Base-by-base conservation (phyloP, 2,329 filamentous ascomycete species). In the Penicillium aurantiogriseum region DNA sequence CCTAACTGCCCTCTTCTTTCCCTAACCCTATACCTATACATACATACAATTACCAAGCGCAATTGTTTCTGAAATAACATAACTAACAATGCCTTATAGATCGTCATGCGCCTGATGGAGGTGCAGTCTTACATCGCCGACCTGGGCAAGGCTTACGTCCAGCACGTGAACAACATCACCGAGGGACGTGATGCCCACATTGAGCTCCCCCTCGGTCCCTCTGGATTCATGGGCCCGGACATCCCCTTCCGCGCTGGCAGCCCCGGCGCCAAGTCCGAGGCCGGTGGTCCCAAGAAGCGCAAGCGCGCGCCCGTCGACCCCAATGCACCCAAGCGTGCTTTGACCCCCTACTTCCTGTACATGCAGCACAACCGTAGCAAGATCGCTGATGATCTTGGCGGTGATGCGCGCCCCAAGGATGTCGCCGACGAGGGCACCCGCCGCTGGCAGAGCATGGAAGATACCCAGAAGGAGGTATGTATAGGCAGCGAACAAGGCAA, bases 281-380 rank as follows among this genome's bases (percentile, higher is more conserved):
- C 76, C 1, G 83, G 86, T 69, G 85, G 87, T 74, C 89, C 91
- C 83, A 92, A 92, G 83, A 92, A 94, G 83, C 88, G 90, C 76
- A 93, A 94, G 83, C 92, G 92, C 82, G 85, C 88, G 60, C 87
- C 86, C 42, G 87, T 90, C 70, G 93, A 97, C 74, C 92, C 92
- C 66, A 96, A 96, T 75, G 92, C 92, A 7, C 93, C 93, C 59
- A 97, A 97, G 85, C 87, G 92, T 50, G 92, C 93, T 9, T 77
- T 97, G 71, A 97, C 93, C 6, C 92, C 93, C 2, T 97, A 95
- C 81, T 96, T 97, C 81, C 81, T 97, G 60, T 97, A 92, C 80
- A 91, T 96, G 82, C 89, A 95, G 75, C 88, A 89, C 63, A 91
- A 91, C 63, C 89, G 94, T 49, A 84, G 87, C 51, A 88, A 90